Evolutionary conservation across 768 basidiomycete genomes (phyloP).

Genomic region (Psilocybe azurescens): DNA sequence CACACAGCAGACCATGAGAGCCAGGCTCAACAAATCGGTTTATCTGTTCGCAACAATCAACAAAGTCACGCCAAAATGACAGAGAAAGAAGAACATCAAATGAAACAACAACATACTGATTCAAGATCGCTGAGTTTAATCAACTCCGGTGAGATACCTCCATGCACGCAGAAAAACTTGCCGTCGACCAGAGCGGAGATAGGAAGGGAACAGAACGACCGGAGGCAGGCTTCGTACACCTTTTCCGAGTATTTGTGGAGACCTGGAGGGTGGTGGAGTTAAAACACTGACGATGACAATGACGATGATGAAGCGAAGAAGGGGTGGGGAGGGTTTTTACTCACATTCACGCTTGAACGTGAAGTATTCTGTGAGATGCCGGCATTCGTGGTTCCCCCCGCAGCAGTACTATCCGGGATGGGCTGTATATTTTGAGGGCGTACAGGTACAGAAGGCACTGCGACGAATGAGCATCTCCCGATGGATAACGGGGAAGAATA

Average conservation of each 20-base stretch:
- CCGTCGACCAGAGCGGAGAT: constrained; percentile 91
- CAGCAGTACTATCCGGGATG: constrained; percentile 79
- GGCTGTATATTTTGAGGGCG: constrained; percentile 90
- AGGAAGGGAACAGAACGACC: constrained; percentile 90
- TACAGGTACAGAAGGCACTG: constrained; percentile 93
- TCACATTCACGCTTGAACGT: constrained; percentile 97
- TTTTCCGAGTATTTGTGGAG: constrained; percentile 87
- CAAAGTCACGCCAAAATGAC: not conserved
- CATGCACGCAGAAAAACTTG: constrained; percentile 98
- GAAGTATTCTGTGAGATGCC: constrained; percentile 96
- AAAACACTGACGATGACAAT: not conserved
- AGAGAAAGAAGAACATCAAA: not conserved
- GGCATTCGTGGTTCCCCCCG: constrained; percentile 98
- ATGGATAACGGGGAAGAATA: not conserved
- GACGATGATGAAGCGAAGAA: constrained; percentile 5
- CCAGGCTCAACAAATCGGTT: constrained; percentile 95
- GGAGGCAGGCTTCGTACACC: constrained; percentile 92
- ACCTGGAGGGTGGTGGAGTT: constrained; percentile 46
- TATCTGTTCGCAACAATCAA: constrained; percentile 53
- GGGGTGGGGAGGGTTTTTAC: constrained; percentile 27
- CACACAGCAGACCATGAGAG: constrained; percentile 89
- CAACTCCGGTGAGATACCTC: constrained; percentile 91
- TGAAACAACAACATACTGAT: constrained; percentile 16
- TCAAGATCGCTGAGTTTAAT: constrained; percentile 71
- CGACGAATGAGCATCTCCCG: not conserved